Evolutionary conservation across 2,329 filamentous ascomycete genomes (phyloP).

Genomic region (Fusarium sp.): DNA sequence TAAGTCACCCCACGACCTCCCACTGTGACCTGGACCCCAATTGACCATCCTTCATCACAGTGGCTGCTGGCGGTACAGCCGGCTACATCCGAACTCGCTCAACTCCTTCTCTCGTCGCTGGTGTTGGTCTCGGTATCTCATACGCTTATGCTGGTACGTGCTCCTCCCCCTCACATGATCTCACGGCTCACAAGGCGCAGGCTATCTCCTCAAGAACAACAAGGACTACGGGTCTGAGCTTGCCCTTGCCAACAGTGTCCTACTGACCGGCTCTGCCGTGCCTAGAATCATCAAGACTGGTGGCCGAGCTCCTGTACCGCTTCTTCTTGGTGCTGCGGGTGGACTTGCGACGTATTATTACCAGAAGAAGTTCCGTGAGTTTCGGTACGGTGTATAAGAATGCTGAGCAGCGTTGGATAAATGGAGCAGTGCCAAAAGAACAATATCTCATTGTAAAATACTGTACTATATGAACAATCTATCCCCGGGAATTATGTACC

Average conservation of each 20-base stretch:
- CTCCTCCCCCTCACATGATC: accelerated
- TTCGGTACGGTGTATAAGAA: slow-evolving; percentile 52
- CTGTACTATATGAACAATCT: background rate
- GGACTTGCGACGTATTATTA: slow-evolving; percentile 54
- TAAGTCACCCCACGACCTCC: slow-evolving; percentile 33
- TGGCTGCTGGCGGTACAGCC: slow-evolving; percentile 41
- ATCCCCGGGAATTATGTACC: accelerated
- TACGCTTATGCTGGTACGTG: slow-evolving; percentile 42
- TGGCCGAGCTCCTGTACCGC: slow-evolving; percentile 50
- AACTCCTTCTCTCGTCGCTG: slow-evolving; percentile 41
- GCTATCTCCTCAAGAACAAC: slow-evolving; percentile 55
- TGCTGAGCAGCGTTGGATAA: accelerated
- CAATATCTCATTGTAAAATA: background rate
- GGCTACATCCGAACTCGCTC: slow-evolving; percentile 43
- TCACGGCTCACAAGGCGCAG: slow-evolving; percentile 27
- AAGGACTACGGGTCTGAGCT: slow-evolving; percentile 56
- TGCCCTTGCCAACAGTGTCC: slow-evolving; percentile 53
- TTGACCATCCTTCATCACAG: slow-evolving; percentile 7
- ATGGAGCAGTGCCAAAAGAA: accelerated
- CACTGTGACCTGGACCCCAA: background rate
- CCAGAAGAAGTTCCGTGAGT: slow-evolving; percentile 55
- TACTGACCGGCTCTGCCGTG: slow-evolving; percentile 51
- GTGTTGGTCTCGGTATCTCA: slow-evolving; percentile 38
- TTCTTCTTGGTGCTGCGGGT: slow-evolving; percentile 49
- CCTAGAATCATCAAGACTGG: slow-evolving; percentile 53